Evolutionary conservation across 1,139 yeast species (phyloP), one percentile per base, ranked within the genome.

Genomic region (Kodamaea derodonti): DNA sequence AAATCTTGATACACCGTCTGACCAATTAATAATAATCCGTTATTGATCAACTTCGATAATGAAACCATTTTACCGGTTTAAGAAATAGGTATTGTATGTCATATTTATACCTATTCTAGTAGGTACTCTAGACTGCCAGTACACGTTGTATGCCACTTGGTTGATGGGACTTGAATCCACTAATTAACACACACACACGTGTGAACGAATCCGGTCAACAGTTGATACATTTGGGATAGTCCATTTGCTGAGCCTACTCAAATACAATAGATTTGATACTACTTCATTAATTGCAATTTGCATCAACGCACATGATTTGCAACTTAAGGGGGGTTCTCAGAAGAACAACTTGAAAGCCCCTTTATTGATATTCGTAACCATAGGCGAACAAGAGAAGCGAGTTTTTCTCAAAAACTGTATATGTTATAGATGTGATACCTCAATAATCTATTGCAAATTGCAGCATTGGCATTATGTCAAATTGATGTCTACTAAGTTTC

Each of bases 11-110:
- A 59, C 23, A 51, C 48, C n/a, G 40, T 38, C 31, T 51, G 58
- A 24, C 54, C 51, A 4, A 51, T 57, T 30, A 61, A 49, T 28
- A 56, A 47, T 30, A 61, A 48, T 3, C 65, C 65, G 39, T 51
- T 48, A 36, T 52, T 50, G 34, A 60, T 34, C 23, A 58, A 43
- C 31, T 52, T 58, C 11, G 65, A 55, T 20, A 60, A 36, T 1
- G 62, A 51, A 37, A 61, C 67, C 67, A 61, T 61, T 18, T 18
- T 18, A 9, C 9, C 9, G 6, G 22, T 6, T 9, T 9, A 18
- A 9, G 9, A 34, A 29, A 26, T 35, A 35, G 10, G 37, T 30
- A 24, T 37, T 10, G 42, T 31, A 24, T 37, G 40, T n/a, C 42
- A 39, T 39, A 20, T 14, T 29, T 13, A n/a, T 14, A 18, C 9